Base-by-base conservation (phyloP, 1,284 basidiomycete species). In the Irpex sp. region DNA sequence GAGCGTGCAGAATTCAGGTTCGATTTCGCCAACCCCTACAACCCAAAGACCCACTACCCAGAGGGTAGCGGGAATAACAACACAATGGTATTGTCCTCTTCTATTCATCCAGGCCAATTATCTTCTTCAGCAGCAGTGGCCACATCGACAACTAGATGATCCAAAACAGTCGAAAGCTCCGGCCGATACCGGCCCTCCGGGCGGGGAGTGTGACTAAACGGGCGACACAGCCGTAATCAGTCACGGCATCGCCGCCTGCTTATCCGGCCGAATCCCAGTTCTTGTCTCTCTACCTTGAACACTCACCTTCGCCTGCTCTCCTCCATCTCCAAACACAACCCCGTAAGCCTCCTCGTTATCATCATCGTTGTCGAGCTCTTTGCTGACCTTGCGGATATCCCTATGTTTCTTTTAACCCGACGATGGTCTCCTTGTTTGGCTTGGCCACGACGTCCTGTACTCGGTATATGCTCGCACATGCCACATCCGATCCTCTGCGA, bases 401-500 rank as follows among this genome's bases (percentile, higher is more conserved):
- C 11, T 4, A 34, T 26, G 11, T 49, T 26, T 47, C 21, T 62
- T 48, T 26, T 15, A 15, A 8, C 44, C 4, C 26, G 13, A 15
- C 13, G 11, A 21, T 19, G 31, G 6, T 31, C 21, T 47, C 34
- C 31, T 11, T 13, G n/a, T 21, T 21, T 47, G 11, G 13, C 21
- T 54, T 44, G 37, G 7, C 31, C 40, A 36, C 26, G 44, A 5
- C 31, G 13, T 13, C 15, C 47, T 11, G 31, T 26, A 17, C 19
- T 15, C 38, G 17, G 21, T 15, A 11, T 7, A 19, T 26, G 47
- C 56, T 31, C 56, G 37, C 51, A 17, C 51, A 54, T 54, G 51
- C 51, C 44, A 26, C 21, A 54, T 54, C 59, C 48, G 64, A 65
- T 65, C 59, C 55, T 37, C 59, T 47, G 59, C 66, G 67, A 68